Evolutionary conservation across 306 rosid species (phyloP).

Genomic region (Malus orientalis): DNA sequence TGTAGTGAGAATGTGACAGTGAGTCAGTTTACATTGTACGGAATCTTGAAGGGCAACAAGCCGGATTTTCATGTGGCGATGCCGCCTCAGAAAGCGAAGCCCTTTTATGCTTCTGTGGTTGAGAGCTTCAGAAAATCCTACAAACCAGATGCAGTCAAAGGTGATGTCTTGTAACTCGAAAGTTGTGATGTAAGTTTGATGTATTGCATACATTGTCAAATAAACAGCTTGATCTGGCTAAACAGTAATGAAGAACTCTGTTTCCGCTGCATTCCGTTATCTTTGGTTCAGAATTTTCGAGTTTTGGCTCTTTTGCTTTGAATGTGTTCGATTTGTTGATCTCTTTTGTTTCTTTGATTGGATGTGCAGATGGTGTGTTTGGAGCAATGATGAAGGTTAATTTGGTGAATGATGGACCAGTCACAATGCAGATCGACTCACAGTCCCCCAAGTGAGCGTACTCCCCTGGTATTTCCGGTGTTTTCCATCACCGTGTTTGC

Average conservation of each 20-base stretch:
- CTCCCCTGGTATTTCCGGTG: not conserved
- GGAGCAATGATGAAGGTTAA: conserved; percentile 97
- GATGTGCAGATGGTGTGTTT: conserved; percentile 70
- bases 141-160: conserved; percentile 56
- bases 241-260: too few relatives aligned
- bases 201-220: not conserved
- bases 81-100: conserved; percentile 74
- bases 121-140: conserved; percentile 61
- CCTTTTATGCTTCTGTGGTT: conserved; percentile 71
- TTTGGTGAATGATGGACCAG: conserved; percentile 94
- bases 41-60: conserved; percentile 81
- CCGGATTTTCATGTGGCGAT: conserved; percentile 95
- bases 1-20: conserved; percentile 33
- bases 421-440: conserved; percentile 90
- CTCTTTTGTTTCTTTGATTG: not conserved
- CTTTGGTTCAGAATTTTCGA: not conserved
- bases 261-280: not conserved
- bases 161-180: conserved; percentile 14
- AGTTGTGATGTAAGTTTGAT: not conserved
- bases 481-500: not conserved
- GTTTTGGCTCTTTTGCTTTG: not conserved
- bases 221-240: not conserved
- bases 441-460: conserved; percentile 55
- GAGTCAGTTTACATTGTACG: conserved; percentile 90
- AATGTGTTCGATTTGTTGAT: not conserved